Evolutionary conservation across 257 asterid species (phyloP).

Genomic region (Capsicum baccatum): DNA sequence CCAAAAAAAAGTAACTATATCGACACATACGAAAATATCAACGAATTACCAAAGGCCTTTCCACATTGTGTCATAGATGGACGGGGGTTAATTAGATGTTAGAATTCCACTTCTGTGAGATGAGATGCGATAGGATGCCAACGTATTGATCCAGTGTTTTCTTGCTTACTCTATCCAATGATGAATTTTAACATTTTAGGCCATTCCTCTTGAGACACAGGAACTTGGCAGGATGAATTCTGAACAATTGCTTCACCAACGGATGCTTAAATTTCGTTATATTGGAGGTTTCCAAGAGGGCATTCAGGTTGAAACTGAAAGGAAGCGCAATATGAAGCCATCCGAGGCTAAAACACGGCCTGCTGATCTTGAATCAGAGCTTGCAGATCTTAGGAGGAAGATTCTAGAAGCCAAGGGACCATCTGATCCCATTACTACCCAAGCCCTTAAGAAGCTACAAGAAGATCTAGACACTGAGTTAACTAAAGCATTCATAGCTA

Average conservation of each 20-base stretch:
- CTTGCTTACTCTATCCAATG: not conserved
- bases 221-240: slow-evolving; percentile 77
- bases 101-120: not conserved
- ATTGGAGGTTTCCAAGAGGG: slow-evolving; percentile 76
- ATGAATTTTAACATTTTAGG: not conserved
- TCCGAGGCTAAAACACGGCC: slow-evolving; percentile 43
- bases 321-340: slow-evolving; percentile 64
- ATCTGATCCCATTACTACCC: slow-evolving; percentile 44
- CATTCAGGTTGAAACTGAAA: slow-evolving; percentile 63
- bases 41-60: not conserved
- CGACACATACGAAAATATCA: not conserved
- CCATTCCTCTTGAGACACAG: slow-evolving; percentile 40
- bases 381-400: slow-evolving; percentile 62
- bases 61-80: not conserved
- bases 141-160: not conserved
- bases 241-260: slow-evolving; percentile 63
- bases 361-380: slow-evolving; percentile 61
- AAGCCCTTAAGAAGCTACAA: slow-evolving; percentile 59
- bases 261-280: slow-evolving; percentile 71
- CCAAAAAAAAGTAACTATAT: not conserved
- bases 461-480: slow-evolving; percentile 61
- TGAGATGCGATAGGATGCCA: not conserved
- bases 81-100: not conserved
- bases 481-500: slow-evolving; percentile 64
- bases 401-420: slow-evolving; percentile 55